Evolutionary conservation across 768 basidiomycete genomes (phyloP).

Genomic region (Royoungia palumana): DNA sequence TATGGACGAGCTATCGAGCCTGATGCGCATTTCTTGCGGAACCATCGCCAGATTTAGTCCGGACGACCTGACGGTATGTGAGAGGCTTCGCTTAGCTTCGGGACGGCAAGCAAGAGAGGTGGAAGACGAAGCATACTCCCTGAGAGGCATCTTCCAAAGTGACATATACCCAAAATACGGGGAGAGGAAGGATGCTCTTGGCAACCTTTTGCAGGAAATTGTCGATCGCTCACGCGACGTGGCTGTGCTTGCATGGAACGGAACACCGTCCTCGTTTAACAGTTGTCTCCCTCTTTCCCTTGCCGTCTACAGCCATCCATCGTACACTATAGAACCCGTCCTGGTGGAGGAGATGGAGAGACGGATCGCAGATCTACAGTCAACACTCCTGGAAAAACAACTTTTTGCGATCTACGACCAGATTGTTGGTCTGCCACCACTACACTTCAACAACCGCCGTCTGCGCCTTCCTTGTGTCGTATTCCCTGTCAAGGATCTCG

Average conservation of each 20-base stretch:
- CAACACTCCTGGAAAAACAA: not conserved
- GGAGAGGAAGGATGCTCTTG: not conserved
- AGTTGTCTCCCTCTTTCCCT: slow-evolving; percentile 1
- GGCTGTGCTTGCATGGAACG: not conserved
- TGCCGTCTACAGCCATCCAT: not conserved
- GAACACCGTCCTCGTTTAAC: not conserved
- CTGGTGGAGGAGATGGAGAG: not conserved
- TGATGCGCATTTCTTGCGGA: not conserved
- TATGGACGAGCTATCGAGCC: not conserved
- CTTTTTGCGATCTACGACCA: not conserved
- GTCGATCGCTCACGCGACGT: not conserved
- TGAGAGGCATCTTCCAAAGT: slow-evolving; percentile 1
- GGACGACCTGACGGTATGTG: not conserved
- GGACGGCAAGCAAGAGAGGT: not conserved
- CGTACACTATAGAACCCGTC: not conserved
- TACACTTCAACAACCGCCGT: slow-evolving; percentile 1
- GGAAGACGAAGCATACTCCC: not conserved
- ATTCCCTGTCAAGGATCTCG: slow-evolving; percentile 1
- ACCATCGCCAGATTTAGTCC: not conserved
- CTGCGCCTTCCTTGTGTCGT: slow-evolving; percentile 5
- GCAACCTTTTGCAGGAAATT: not conserved
- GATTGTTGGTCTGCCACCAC: not conserved
- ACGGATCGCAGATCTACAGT: not conserved
- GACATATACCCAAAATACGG: not conserved
- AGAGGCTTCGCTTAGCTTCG: slow-evolving; percentile 1